phyloP scores from a whole-genome alignment of 2,329 filamentous ascomycete species.

The Xylaria sp. region DNA sequence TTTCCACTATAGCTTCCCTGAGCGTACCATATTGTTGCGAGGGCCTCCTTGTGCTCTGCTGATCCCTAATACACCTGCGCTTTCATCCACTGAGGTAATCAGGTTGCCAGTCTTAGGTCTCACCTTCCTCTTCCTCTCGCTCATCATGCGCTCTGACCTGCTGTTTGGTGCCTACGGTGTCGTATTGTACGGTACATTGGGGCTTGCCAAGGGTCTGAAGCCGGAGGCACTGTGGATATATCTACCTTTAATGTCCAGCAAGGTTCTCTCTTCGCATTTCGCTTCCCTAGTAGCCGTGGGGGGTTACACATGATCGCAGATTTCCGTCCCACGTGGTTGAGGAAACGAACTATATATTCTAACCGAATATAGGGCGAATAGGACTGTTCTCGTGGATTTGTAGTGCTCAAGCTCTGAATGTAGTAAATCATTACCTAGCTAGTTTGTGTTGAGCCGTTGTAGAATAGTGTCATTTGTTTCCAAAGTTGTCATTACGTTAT shows the following conservation, averaged over 20 bases:
- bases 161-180: neutral
- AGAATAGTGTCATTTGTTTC: neutral
- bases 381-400: neutral
- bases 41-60: neutral
- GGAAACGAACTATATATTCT: neutral
- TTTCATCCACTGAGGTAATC: neutral
- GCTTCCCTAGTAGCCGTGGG: neutral
- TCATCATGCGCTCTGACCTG: neutral
- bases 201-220: neutral
- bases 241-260: neutral
- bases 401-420: too few species aligned
- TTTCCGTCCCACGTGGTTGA: neutral
- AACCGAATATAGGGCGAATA: neutral
- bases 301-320: neutral
- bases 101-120: neutral
- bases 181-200: neutral
- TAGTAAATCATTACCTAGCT: neutral
- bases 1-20: too few species aligned
- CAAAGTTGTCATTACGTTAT: neutral
- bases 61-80: neutral
- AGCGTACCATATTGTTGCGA: too few species aligned
- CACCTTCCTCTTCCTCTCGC: neutral
- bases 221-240: neutral
- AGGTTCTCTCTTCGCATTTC: constrained; percentile 1
- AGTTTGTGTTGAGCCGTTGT: neutral